phyloP scores from a whole-genome alignment of 2,329 filamentous ascomycete species.

The Ilyonectria destructans region DNA sequence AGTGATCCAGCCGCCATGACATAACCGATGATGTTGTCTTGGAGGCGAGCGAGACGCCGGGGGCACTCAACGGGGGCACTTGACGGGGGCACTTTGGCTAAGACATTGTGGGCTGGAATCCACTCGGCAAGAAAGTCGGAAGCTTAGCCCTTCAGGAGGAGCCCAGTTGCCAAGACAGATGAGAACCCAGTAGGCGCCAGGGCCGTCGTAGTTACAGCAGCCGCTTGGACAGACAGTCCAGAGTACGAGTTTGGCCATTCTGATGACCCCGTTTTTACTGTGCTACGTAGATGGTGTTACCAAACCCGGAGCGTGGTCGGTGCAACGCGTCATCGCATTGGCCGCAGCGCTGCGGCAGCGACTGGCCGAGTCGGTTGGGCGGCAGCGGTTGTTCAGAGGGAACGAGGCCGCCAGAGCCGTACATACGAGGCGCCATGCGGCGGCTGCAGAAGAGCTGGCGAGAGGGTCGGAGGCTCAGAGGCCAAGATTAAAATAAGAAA shows the following conservation, averaged over 20 bases:
- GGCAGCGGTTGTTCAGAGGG: constrained; percentile 30
- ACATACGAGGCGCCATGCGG: not conserved
- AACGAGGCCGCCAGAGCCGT: not conserved
- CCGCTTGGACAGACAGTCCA: constrained; percentile 11
- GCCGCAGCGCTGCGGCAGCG: constrained; percentile 37
- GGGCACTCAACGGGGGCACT: not conserved
- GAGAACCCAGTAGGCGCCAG: not conserved
- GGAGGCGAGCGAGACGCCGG: constrained; percentile 3
- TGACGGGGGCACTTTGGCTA: not conserved
- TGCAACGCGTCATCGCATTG: constrained; percentile 47
- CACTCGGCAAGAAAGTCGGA: not conserved
- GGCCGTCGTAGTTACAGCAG: constrained; percentile 15
- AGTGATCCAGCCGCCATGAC: constrained; percentile 40
- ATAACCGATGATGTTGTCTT: constrained; percentile 35
- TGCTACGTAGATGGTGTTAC: not conserved
- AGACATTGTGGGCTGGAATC: constrained; percentile 4
- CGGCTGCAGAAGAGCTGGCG: not conserved
- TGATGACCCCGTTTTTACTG: not conserved
- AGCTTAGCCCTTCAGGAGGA: not conserved
- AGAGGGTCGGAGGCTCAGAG: not conserved
- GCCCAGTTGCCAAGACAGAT: not conserved
- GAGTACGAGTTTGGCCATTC: not conserved
- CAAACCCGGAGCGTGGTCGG: constrained; percentile 11
- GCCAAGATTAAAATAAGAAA: not conserved
- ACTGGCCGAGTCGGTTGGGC: constrained; percentile 41